Evolutionary conservation across 257 asterid genomes (phyloP), one percentile per base, ranked within the genome.

Genomic region (Solanum bulbocastanum): DNA sequence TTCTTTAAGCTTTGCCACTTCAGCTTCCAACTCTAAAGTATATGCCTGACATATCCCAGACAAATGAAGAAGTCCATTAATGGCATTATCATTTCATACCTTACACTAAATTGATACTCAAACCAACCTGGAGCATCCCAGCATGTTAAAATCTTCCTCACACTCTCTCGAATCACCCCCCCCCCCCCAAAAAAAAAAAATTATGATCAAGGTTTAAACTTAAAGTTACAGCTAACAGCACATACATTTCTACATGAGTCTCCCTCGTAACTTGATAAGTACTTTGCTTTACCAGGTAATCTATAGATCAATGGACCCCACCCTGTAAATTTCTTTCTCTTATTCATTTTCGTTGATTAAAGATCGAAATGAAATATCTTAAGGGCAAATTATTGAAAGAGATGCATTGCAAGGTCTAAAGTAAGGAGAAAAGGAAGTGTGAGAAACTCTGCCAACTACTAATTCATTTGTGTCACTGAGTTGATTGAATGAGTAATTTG

Each of bases 1-100:
- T 87, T 91, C 93, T 87, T 89, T 91, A 36, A 90, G 92, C 83
- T 89, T 90, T 79, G 91, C 92, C 60, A 91, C 88, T 89, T 91
- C 93, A 35, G 90, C 93, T 88, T 91, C 93, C 90, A 91, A 85
- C 87, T 91, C 93, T 36, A 88, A 86, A 20, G 91, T 90, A 42
- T 90, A 90, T 10, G 93, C 93, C 93, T 91, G 86, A 56, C 35
- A 83, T 13, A 71, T 65, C 44, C 58, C 66, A 30, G 40, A 81
- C 85, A 81, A 81, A 81, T 46, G 85, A 78, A 25, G 62, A 81
- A 81, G 66, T 81, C 42, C 39, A 30, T 81, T 81, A 81, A 46
- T 46, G 66, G 27, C 60, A 27, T 27, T 20, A 13, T 25, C 25
- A 81, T 81, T 27, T 81, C 85, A 46, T 81, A 46, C 22, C n/a